Percentiles rank a stretch among this genome's conserved stretches.
These are phyloP conservation scores for Populus ilicifolia DNA, from an alignment of 345 rosid genomes.

Conservation along the genomic window DNA sequence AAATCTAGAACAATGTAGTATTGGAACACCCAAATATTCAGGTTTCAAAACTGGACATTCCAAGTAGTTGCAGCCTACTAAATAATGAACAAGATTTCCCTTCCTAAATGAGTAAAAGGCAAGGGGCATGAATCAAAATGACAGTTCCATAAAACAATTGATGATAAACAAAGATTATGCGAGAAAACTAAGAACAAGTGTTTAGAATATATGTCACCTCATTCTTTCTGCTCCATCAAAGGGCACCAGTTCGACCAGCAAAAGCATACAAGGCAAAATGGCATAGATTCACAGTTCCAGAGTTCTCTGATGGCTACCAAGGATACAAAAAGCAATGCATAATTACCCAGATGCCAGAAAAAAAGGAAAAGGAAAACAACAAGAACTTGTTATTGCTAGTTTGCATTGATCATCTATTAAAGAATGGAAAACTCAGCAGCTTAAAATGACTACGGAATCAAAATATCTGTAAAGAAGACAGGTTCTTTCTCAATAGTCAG, in stretches of 20 bases:
- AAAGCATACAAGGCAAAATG: conserved; percentile 93
- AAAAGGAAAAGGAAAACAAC: neutral
- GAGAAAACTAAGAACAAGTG: conserved; percentile 6
- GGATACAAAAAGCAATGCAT: conserved; percentile 1
- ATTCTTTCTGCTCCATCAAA: conserved; percentile 86
- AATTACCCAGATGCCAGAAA: neutral
- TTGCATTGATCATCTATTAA: neutral
- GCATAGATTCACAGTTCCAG: conserved; percentile 66
- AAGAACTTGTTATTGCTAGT: neutral
- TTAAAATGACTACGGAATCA: neutral
- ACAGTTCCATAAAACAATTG: neutral
- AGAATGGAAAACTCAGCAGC: neutral
- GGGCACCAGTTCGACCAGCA: conserved; percentile 68
- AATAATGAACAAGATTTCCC: neutral
- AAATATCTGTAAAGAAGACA: neutral
- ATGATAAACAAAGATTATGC: neutral
- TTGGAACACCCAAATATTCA: neutral
- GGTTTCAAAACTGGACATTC: neutral
- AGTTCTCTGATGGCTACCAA: conserved; percentile 66
- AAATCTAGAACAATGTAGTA: neutral
- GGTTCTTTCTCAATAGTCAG: neutral
- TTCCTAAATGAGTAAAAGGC: neutral
- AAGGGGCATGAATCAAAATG: neutral
- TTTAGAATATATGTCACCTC: conserved; percentile 47
- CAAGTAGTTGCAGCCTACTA: neutral